These are phyloP conservation scores for Tritrichomonas foetus DNA, from an alignment of 208 protist species.

Conservation along the genomic window DNA sequence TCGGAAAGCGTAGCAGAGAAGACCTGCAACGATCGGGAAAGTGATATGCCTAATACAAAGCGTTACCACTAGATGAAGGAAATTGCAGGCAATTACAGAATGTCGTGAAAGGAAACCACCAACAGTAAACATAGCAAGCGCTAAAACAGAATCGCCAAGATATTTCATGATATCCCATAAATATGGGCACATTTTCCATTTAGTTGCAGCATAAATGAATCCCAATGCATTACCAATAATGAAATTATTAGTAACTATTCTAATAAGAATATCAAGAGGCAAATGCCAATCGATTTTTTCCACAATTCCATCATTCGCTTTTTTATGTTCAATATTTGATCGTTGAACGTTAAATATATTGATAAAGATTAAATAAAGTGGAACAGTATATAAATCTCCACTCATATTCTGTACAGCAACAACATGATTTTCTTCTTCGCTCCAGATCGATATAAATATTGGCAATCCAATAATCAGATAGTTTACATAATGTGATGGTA, in stretches of 20 bases:
- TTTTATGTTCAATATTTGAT: not conserved
- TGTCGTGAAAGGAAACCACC: slow-evolving; percentile 7
- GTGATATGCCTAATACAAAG: not conserved
- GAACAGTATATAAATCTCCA: not conserved
- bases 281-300: not conserved
- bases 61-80: not conserved
- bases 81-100: slow-evolving; percentile 28
- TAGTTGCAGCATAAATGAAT: not conserved
- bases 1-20: not conserved
- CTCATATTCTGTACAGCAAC: not conserved
- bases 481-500: not conserved
- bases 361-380: not conserved
- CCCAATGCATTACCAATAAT: not conserved
- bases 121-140: not conserved
- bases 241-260: not conserved
- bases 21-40: not conserved
- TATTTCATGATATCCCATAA: not conserved
- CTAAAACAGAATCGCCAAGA: not conserved
- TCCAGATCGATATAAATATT: not conserved
- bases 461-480: slow-evolving; percentile 33
- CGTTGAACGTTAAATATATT: not conserved
- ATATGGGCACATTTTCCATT: not conserved
- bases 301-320: not conserved
- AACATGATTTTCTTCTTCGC: not conserved
- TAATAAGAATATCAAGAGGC: not conserved